These are phyloP conservation scores for Entomortierella chlamydospora DNA, from an alignment of 192 early-diverging fungal species.

Conservation along the genomic window DNA sequence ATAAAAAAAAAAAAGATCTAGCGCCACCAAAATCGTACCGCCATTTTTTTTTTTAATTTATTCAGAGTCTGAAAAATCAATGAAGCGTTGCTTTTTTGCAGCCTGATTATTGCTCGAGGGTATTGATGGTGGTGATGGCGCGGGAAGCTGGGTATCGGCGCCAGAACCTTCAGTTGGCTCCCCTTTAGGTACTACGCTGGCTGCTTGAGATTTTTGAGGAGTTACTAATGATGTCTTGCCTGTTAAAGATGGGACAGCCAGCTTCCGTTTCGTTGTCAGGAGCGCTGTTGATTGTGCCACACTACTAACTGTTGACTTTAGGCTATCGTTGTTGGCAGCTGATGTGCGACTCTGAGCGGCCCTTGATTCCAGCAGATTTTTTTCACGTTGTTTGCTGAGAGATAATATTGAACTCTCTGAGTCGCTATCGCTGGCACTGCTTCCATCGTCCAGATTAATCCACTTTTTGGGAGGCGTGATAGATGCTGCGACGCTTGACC, in stretches of 20 bases:
- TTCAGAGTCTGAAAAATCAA: slow-evolving; percentile 30
- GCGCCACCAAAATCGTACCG: no score
- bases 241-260: neutral
- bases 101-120: neutral
- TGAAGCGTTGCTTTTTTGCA: slow-evolving; percentile 7
- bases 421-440: slow-evolving; percentile 1
- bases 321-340: neutral
- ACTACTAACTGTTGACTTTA: neutral
- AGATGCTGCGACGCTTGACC: neutral
- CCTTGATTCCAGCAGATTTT: slow-evolving; percentile 22
- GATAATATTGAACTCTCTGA: slow-evolving; percentile 3
- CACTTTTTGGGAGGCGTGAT: slow-evolving; percentile 12
- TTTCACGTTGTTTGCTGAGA: slow-evolving; percentile 28
- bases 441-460: slow-evolving; percentile 23
- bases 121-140: neutral
- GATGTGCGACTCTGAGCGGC: neutral
- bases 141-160: slow-evolving; percentile 12
- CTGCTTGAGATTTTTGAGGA: neutral
- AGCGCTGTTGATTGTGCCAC: no score
- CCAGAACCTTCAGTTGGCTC: neutral
- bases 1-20: no score
- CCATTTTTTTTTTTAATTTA: no score
- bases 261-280: neutral
- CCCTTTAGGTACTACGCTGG: neutral
- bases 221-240: neutral